Percentiles rank a stretch among this genome's conserved stretches.
Evolutionary conservation across 2,329 filamentous ascomycete species (phyloP).

Genomic region (Curvularia eragrostidis): DNA sequence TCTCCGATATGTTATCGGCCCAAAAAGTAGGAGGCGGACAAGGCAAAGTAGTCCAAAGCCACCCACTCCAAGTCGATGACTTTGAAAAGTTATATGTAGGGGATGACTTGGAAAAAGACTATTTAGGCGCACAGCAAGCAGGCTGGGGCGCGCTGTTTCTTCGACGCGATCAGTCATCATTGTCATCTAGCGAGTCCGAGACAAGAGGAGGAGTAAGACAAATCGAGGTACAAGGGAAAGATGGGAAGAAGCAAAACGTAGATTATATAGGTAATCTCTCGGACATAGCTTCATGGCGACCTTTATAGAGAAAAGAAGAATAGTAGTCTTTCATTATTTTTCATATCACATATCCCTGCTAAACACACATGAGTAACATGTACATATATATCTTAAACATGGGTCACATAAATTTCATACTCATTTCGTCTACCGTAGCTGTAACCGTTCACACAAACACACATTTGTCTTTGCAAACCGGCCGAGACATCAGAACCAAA

Average conservation of each 20-base stretch:
- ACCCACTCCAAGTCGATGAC: constrained; percentile 21
- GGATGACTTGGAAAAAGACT: constrained; percentile 61
- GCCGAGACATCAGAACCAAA: constrained; percentile 6
- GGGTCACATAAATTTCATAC: background rate
- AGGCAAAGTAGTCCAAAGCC: too few relatives aligned
- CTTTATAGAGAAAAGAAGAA: background rate
- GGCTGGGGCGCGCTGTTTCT: constrained; percentile 58
- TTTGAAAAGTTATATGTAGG: constrained; percentile 61
- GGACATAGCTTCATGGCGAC: background rate
- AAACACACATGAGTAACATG: too few relatives aligned
- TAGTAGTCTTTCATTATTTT: background rate
- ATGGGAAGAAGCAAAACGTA: background rate
- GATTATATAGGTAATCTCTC: background rate
- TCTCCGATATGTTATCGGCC: constrained; percentile 33
- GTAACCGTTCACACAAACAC: too few relatives aligned
- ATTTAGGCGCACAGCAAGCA: constrained; percentile 55
- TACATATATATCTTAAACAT: background rate
- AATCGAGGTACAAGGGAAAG: background rate
- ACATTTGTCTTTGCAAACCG: background rate
- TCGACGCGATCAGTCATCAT: constrained; percentile 30
- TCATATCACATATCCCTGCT: background rate
- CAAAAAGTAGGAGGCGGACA: too few relatives aligned
- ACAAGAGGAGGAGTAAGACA: background rate
- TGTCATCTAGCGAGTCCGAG: background rate
- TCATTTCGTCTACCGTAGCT: background rate